Evolutionary conservation across 1,284 basidiomycete species (phyloP), one percentile per base, ranked within the genome.

Genomic region (Sanghuangporus weigelae): DNA sequence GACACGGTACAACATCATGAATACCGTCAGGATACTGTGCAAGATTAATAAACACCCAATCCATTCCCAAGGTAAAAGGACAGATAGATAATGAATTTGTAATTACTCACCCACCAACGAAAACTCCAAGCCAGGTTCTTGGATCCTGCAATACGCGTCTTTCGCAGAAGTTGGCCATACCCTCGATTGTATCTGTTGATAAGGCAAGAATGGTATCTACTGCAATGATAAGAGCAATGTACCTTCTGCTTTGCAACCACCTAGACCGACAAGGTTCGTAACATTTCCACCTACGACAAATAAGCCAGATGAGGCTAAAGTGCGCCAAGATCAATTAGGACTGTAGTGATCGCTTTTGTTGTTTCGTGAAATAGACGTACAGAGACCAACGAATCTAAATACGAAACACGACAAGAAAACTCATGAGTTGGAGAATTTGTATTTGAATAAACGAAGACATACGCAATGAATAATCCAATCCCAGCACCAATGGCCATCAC

Each of bases 41-140:
- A 51, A 5, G 14, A 51, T 12, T n/a, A 16, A 12, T 31, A 5
- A 31, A 5, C 1, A 16, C 16, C 6, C 38, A 7, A 38, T 11
- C 38, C 31, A 10, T 11, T 54, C 16, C 7, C 1, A 8, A 3
- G 16, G 5, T 36, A 31, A 31, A 36, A 7, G 21, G n/a, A n/a
- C 16, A n/a, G n/a, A n/a, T n/a, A n/a, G 16, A 55, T 31, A 31
- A 4, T 2, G 26, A 31, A 46, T 21, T 59, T 23, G 10, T 36
- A 6, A 14, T 23, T 6, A 75, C 84, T 23, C 68, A 89, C 85
- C 93, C 94, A 67, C 93, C 93, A n/a, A 87, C 77, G 75, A 95
- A 93, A 64, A 95, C 85, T 59, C 94, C 93, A n/a, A 95, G 78
- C 93, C 93, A 96, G 75, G 92, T 85, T 4, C 86, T 89, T 2